phyloP scores from a whole-genome alignment of 129 eudicot genomes.

The Centaurea solstitialis region DNA sequence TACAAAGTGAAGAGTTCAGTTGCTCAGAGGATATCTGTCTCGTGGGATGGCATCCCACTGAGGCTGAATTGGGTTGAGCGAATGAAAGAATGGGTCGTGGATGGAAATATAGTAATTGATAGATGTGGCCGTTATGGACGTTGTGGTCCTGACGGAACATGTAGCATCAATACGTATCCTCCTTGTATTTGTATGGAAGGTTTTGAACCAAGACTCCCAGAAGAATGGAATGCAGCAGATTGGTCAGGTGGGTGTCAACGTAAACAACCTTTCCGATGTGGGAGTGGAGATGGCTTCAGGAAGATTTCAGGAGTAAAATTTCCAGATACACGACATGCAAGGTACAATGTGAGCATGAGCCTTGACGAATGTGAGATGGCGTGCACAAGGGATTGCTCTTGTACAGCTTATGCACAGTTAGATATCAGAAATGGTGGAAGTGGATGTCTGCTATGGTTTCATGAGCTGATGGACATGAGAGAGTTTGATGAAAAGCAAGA shows the following conservation, averaged over 20 bases:
- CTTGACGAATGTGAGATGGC: constrained; percentile 43
- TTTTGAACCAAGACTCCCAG: constrained; percentile 40
- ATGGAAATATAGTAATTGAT: constrained; percentile 1
- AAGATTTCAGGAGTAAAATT: constrained; percentile 23
- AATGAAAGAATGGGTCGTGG: constrained; percentile 25
- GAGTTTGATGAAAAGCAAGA: constrained; percentile 22
- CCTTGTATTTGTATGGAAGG: constrained; percentile 45
- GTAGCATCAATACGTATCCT: constrained; percentile 29
- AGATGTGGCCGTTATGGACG: constrained; percentile 35
- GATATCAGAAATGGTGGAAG: constrained; percentile 36
- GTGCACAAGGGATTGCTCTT: constrained; percentile 49
- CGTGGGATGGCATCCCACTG: constrained; percentile 9
- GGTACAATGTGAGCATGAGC: constrained; percentile 34
- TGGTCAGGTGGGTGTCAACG: constrained; percentile 55
- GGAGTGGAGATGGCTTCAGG: constrained; percentile 36
- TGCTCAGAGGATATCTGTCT: constrained; percentile 7
- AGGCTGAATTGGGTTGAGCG: constrained; percentile 25
- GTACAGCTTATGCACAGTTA: constrained; percentile 44
- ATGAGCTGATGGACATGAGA: constrained; percentile 41
- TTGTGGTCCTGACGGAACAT: constrained; percentile 49
- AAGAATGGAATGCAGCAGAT: constrained; percentile 38
- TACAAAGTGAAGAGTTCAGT: constrained; percentile 18
- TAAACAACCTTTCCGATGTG: constrained; percentile 28
- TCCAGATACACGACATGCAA: constrained; percentile 36
- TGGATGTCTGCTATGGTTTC: constrained; percentile 60